Evolutionary conservation across 2,329 filamentous ascomycete genomes (phyloP), one percentile per base, ranked within the genome.

Genomic region (Fusarium veterinarium): DNA sequence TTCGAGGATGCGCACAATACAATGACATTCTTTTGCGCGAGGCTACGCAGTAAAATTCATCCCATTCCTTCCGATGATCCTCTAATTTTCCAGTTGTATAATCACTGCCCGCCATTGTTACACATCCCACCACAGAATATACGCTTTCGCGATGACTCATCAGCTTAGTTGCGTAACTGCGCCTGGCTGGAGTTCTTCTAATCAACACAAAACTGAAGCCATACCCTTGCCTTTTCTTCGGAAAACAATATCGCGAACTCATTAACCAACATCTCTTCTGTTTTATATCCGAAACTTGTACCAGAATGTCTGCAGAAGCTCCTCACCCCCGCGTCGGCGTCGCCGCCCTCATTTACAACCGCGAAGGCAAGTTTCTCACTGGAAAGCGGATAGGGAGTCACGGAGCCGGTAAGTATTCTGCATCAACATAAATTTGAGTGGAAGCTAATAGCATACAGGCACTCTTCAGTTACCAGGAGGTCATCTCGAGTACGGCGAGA

Each of bases 391-490:
- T 82, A 60, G 84, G 85, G 3, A 85, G 83, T 58, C 86, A 88
- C 45, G 87, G 87, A 12, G 79, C 80, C 37, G 86, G 87, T 87
- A 74, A 64, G 80, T 4, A 5, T 44, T 19, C 1, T 35, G 9
- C 10, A 16, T 11, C 6, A 14, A 48, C 2, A 20, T 7, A 7
- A 19, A 3, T 33, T 25, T 14, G n/a, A 11, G 4, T 9, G 0
- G 11, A 31, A 37, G n/a, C 19, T 57, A 48, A 80, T 73, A 69
- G 6, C 0, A 67, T 2, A 16, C 37, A 88, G 90, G 88, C 2
- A 90, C 88, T 0, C 90, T 87, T 81, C 91, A 90, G 55, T 87
- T 94, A 19, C 92, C 93, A 0, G 93, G 93, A 28, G 93, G 93
- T 0, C 92, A 95, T 75, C 86, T 95, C 20, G 93, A 95, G 68